Percentiles rank a stretch among this genome's conserved stretches.
Conservation (phyloP, 176 grass and related monocot genomes). For the Cymbopogon citratus region DNA sequence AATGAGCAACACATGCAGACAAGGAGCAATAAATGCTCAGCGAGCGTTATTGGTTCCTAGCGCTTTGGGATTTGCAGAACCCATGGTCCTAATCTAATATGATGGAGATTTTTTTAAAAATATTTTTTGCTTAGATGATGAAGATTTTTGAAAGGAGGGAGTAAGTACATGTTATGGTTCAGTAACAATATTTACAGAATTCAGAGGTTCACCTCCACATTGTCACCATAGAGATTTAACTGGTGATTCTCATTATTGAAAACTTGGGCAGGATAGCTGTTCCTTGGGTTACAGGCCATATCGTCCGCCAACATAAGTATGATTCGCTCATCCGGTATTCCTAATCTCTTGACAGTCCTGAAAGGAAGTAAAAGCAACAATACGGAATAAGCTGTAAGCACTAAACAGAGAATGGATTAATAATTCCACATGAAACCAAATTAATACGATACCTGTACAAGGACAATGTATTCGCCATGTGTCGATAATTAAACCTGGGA, state of each 20-base stretch:
- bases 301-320: conserved; percentile 99
- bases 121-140: no score
- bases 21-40: no score
- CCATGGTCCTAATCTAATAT: no score
- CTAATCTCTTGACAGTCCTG: conserved; percentile 94
- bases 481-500: conserved; percentile 95
- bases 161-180: conserved; percentile 16
- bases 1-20: no score
- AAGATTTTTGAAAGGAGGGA: no score
- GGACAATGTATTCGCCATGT: conserved; percentile 95
- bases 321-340: conserved; percentile 93
- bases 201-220: conserved; percentile 72
- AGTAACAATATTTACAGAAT: neutral
- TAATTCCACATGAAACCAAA: neutral
- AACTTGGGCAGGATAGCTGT: conserved; percentile 94
- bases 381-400: conserved; percentile 3
- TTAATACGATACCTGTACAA: conserved; percentile 65
- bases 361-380: neutral
- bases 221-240: conserved; percentile 91
- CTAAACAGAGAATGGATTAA: neutral
- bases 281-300: conserved; percentile 93
- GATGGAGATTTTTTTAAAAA: no score
- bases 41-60: no score
- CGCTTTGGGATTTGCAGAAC: no score
- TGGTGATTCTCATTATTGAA: conserved; percentile 99